Conservation (phyloP, 768 basidiomycete genomes). For the Leucosporidium scottii region DNA sequence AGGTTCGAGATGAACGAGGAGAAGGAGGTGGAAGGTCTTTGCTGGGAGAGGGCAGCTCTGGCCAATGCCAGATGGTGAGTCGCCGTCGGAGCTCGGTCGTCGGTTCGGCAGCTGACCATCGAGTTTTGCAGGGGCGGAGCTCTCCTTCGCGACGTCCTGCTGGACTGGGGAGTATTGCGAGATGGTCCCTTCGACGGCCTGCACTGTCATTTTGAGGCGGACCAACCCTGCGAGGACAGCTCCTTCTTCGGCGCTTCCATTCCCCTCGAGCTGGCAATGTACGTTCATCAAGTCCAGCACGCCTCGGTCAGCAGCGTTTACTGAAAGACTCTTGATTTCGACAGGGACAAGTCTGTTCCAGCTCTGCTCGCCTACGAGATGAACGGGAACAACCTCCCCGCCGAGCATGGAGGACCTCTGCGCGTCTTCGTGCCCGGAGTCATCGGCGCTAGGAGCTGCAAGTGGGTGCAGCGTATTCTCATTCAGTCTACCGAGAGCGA, state of each 20-base stretch:
- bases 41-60: constrained; percentile 7
- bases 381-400: constrained; percentile 19
- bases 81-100: not conserved
- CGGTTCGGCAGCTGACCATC: not conserved
- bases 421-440: constrained; percentile 52
- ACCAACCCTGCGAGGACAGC: constrained; percentile 19
- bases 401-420: constrained; percentile 30
- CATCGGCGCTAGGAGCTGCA: constrained; percentile 65
- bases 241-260: constrained; percentile 13
- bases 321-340: not conserved
- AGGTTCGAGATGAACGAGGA: constrained; percentile 21
- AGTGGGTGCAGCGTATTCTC: constrained; percentile 62
- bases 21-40: constrained; percentile 21
- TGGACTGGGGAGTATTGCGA: not conserved
- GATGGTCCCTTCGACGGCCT: not conserved
- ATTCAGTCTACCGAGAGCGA: constrained; percentile 37
- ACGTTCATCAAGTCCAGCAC: not conserved
- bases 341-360: constrained; percentile 17
- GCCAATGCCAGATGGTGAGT: not conserved
- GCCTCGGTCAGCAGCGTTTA: too few relatives aligned
- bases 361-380: constrained; percentile 30
- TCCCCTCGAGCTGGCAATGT: constrained; percentile 13
- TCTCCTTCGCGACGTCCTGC: constrained; percentile 11
- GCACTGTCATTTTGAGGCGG: constrained; percentile 24
- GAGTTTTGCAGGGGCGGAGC: not conserved